phyloP scores from a whole-genome alignment of 208 protist species.

The Trypanosoma rangeli region DNA sequence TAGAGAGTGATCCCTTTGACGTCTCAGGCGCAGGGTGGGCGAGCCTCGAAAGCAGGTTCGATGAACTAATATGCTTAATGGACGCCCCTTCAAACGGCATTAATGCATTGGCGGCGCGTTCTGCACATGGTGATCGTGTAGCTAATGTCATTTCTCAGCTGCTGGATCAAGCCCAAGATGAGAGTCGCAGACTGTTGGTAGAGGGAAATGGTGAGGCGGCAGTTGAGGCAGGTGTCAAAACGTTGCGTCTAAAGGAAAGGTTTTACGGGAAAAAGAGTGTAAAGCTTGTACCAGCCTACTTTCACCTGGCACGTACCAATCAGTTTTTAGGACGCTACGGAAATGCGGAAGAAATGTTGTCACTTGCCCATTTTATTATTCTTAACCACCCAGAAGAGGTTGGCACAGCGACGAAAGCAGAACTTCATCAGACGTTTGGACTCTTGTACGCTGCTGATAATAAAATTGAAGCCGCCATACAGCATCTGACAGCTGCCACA shows the following conservation, averaged over 20 bases:
- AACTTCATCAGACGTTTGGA: constrained; percentile 89
- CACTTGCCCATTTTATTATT: constrained; percentile 83
- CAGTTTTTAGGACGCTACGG: constrained; percentile 81
- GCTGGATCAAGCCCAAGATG: constrained; percentile 72
- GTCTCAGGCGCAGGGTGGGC: constrained; percentile 65
- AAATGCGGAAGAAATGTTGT: constrained; percentile 88
- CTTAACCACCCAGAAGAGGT: constrained; percentile 64
- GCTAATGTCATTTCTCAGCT: constrained; percentile 50
- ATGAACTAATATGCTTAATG: constrained; percentile 69
- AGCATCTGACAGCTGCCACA: constrained; percentile 81
- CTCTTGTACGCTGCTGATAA: constrained; percentile 85
- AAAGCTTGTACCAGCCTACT: constrained; percentile 75
- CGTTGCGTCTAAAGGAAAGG: constrained; percentile 68
- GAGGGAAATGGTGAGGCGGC: constrained; percentile 70
- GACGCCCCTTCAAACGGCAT: constrained; percentile 63
- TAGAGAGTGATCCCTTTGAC: constrained; percentile 46
- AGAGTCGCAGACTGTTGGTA: constrained; percentile 66
- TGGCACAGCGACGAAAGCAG: constrained; percentile 60
- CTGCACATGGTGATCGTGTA: constrained; percentile 58
- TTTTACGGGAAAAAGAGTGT: constrained; percentile 73
- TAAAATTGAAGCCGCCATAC: constrained; percentile 76
- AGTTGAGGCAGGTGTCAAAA: constrained; percentile 77
- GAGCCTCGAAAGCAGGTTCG: constrained; percentile 67
- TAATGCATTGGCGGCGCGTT: constrained; percentile 60
- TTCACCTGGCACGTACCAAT: constrained; percentile 85